Conservation (phyloP, 768 basidiomycete species). For the Hydnum rufescens region DNA sequence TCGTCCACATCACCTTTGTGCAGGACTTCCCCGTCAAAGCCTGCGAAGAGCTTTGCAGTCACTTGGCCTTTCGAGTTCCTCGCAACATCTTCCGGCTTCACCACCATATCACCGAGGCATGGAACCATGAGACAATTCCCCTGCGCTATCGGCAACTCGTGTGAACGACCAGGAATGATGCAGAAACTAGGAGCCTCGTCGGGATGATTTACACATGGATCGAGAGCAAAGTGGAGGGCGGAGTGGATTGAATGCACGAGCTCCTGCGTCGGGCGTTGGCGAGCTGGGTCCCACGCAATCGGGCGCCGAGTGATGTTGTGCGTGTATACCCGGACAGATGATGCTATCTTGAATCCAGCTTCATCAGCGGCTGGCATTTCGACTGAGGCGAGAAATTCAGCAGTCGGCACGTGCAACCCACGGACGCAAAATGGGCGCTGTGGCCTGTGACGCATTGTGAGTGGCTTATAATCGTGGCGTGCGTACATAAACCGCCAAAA, state of each 20-base stretch:
- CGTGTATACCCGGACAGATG: constrained; percentile 4
- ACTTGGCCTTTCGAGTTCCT: background rate
- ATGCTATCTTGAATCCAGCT: background rate
- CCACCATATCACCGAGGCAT: background rate
- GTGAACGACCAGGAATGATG: background rate
- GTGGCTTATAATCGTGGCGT: too few relatives aligned
- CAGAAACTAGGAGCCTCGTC: background rate
- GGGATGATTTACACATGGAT: constrained; percentile 8
- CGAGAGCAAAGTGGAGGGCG: constrained; percentile 9
- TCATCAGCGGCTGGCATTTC: background rate
- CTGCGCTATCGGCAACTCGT: too few relatives aligned
- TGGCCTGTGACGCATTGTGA: too few relatives aligned
- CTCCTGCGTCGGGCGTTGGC: constrained; percentile 8
- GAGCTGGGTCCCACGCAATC: constrained; percentile 10
- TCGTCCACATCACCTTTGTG: background rate
- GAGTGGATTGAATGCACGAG: constrained; percentile 10
- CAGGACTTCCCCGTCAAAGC: background rate
- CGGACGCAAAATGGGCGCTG: too few relatives aligned
- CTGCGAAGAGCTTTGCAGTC: background rate
- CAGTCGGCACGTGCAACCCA: too few relatives aligned
- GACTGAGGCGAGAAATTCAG: background rate
- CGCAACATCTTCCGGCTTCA: background rate
- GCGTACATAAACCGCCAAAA: too few relatives aligned
- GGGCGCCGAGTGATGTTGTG: constrained; percentile 11
- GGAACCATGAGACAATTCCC: background rate